Evolutionary conservation across 2,329 filamentous ascomycete species (phyloP).

Genomic region (Aspergillus terreus): DNA sequence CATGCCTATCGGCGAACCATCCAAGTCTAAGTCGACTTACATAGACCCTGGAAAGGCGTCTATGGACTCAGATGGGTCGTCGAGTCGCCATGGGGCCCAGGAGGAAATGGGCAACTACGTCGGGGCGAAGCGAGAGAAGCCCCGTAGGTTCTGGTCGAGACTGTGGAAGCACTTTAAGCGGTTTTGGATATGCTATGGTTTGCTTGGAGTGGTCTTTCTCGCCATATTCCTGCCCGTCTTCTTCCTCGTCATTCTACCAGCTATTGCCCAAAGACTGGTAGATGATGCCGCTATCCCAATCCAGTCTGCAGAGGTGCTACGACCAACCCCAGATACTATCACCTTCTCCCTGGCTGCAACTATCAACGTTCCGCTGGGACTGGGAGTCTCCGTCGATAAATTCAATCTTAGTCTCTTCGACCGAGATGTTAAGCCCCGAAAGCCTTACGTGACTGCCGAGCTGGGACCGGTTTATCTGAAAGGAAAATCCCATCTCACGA

Average conservation of each 20-base stretch:
- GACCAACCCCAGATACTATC: slow-evolving; percentile 14
- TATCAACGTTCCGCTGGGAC: slow-evolving; percentile 13
- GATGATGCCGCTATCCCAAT: slow-evolving; percentile 20
- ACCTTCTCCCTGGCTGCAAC: slow-evolving; percentile 20
- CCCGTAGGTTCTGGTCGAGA: background rate
- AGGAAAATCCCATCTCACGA: slow-evolving; percentile 28
- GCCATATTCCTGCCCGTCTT: slow-evolving; percentile 23
- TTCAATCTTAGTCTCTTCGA: slow-evolving; percentile 43
- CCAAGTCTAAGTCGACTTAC: slow-evolving; percentile 3
- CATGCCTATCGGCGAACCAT: slow-evolving; percentile 10
- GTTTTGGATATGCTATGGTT: slow-evolving; percentile 19
- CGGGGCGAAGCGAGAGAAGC: background rate
- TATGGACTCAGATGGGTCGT: background rate
- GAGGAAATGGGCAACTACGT: slow-evolving; percentile 4
- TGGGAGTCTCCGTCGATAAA: slow-evolving; percentile 25
- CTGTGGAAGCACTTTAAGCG: slow-evolving; percentile 12
- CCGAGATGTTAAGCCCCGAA: slow-evolving; percentile 26
- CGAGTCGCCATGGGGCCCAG: slow-evolving; percentile 4
- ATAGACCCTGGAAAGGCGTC: background rate
- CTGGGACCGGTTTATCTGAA: slow-evolving; percentile 17
- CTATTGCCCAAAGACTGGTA: slow-evolving; percentile 21
- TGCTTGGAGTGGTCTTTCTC: slow-evolving; percentile 17
- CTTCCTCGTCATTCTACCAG: slow-evolving; percentile 21
- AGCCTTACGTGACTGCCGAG: slow-evolving; percentile 12
- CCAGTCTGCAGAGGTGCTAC: slow-evolving; percentile 15